Percentiles rank a stretch among this genome's conserved stretches.
These are phyloP conservation scores for Dalbergia oliveri DNA, from an alignment of 306 rosid species.

Conservation along the genomic window DNA sequence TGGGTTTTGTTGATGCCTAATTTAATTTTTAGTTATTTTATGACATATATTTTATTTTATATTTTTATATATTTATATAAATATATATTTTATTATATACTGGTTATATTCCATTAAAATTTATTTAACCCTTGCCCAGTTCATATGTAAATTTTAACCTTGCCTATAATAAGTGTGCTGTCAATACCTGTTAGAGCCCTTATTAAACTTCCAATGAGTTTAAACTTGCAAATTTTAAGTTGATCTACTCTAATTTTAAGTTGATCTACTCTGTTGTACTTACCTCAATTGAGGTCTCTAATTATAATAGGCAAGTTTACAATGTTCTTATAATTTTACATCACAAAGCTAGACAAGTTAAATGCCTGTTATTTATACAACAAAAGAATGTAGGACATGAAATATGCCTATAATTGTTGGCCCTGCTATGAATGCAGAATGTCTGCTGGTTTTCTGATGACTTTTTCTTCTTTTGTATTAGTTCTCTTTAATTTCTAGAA, in stretches of 20 bases:
- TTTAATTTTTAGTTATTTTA: too few species aligned
- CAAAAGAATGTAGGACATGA: slow-evolving; percentile 12
- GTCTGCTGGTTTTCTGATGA: slow-evolving; percentile 14
- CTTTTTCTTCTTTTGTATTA: not conserved
- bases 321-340: not conserved
- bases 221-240: too few species aligned
- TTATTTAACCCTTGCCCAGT: too few species aligned
- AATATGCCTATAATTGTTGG: slow-evolving; percentile 10
- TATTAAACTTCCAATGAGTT: too few species aligned
- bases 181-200: too few species aligned
- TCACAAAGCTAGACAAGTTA: slow-evolving; percentile 25
- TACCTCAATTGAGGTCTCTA: not conserved
- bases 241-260: not conserved
- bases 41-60: too few species aligned
- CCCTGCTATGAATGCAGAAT: slow-evolving; percentile 14
- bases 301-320: not conserved
- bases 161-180: too few species aligned
- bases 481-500: slow-evolving; percentile 5
- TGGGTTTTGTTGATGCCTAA: too few species aligned
- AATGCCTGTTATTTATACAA: slow-evolving; percentile 18
- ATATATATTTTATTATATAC: too few species aligned
- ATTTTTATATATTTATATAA: too few species aligned
- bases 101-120: too few species aligned
- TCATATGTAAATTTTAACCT: too few species aligned
- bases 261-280: not conserved